phyloP scores from a whole-genome alignment of 768 basidiomycete genomes.

The Obba rivulosa region DNA sequence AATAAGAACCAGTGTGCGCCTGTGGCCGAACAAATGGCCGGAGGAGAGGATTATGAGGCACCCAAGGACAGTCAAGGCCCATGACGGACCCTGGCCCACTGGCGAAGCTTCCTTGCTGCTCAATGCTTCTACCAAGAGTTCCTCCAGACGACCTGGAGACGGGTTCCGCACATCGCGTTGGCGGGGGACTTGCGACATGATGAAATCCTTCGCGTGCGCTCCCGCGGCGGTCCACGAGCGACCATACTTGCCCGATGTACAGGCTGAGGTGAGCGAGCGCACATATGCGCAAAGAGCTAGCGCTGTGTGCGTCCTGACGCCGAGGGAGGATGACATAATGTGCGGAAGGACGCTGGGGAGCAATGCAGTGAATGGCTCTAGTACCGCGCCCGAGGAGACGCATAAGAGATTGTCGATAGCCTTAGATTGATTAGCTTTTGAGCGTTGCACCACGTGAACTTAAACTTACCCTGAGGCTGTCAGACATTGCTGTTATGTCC shows the following conservation, averaged over 20 bases:
- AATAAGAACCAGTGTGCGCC: constrained; percentile 32
- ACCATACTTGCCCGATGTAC: not conserved
- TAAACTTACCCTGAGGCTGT: not conserved
- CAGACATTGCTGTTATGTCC: not conserved
- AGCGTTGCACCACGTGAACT: not conserved
- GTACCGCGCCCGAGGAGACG: not conserved
- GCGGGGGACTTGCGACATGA: not conserved
- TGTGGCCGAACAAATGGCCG: constrained; percentile 35
- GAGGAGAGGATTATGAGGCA: constrained; percentile 46
- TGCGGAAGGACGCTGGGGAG: not conserved
- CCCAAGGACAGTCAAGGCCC: constrained; percentile 40
- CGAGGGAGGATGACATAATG: not conserved
- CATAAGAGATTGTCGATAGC: not conserved
- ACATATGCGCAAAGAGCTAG: too few relatives aligned
- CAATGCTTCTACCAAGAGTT: not conserved
- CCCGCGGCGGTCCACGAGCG: not conserved
- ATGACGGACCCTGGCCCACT: constrained; percentile 26
- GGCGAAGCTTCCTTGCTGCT: not conserved
- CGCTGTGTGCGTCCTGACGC: too few relatives aligned
- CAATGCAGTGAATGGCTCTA: not conserved
- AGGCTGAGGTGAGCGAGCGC: not conserved
- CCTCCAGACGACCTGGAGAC: not conserved
- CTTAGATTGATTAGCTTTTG: not conserved
- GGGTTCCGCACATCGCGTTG: not conserved
- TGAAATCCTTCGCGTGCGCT: not conserved